Base-by-base conservation (phyloP, 2,329 filamentous ascomycete genomes). In the Phaeosphaeria sp. region DNA sequence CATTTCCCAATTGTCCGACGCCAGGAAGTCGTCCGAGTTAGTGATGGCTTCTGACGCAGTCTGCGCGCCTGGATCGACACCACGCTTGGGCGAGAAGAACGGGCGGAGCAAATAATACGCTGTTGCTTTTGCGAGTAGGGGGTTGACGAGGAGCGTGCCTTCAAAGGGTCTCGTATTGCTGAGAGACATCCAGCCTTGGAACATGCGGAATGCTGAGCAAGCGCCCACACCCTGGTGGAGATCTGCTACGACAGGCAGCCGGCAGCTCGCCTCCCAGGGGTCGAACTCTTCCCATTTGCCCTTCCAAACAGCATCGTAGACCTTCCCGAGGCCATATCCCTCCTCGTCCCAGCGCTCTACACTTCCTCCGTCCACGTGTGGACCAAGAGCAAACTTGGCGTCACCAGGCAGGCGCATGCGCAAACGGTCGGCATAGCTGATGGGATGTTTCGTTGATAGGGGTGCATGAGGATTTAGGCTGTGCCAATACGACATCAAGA, bases 151-250 rank as follows among this genome's bases (percentile, higher is more conserved):
- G 52, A 97, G 78, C 0, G 93, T 95, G 0, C 93, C 93, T 78
- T 96, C 89, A 5, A 83, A 83, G 0, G 91, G 90, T 0, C 83
- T 87, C 0, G 87, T 89, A n/a, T 81, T 79, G 56, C 89, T 92
- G 84, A 97, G 89, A 58, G 85, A 86, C 52, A 97, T 77, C 93
- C 93, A 97, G 18, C 92, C 93, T 78, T 97, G 93, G 75, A 91
- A 94, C 84, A 92, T 90, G 41, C 94, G 85, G 77, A 97, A 93
- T 81, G 93, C 92, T 46, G 85, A 89, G 77, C 92, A 96, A 0
- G 90, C 88, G 0, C 93, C 93, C 0, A 92, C 84, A 0, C 93
- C 92, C 50, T 91, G 84, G 73, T 97, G 95, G 33, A 93, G 79
- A 75, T 97, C 89, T 59, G 86, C 88, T 2, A 87, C 84, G 2